Evolutionary conservation across 805 yeast species (phyloP).

Genomic region (Saccharomycopsis javanensis): DNA sequence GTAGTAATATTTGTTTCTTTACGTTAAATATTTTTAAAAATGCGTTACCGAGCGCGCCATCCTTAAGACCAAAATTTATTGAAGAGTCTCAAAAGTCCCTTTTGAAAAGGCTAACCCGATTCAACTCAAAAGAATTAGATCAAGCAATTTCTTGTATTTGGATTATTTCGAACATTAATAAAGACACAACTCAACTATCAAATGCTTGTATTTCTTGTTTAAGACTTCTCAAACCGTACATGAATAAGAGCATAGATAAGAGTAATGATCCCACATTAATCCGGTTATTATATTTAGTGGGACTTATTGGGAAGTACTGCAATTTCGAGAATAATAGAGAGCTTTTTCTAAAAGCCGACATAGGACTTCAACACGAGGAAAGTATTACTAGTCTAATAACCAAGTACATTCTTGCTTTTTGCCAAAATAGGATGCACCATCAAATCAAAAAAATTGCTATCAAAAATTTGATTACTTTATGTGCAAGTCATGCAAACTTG

Average conservation of each 20-base stretch:
- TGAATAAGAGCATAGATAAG: constrained; percentile 18
- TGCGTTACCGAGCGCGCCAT: constrained; percentile 34
- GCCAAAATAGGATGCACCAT: constrained; percentile 28
- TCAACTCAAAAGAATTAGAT: constrained; percentile 50
- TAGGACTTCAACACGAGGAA: constrained; percentile 42
- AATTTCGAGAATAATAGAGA: constrained; percentile 40
- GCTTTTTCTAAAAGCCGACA: constrained; percentile 29
- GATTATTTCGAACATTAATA: constrained; percentile 39
- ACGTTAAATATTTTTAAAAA: constrained; percentile 46
- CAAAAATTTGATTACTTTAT: constrained; percentile 47
- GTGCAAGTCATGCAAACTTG: constrained; percentile 55
- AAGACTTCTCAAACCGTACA: constrained; percentile 38
- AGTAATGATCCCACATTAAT: constrained; percentile 39
- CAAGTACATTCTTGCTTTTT: constrained; percentile 48
- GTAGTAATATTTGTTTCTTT: constrained; percentile 35
- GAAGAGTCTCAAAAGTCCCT: constrained; percentile 40
- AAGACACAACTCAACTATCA: constrained; percentile 40
- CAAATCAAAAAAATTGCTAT: constrained; percentile 42
- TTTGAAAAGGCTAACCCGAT: constrained; percentile 48
- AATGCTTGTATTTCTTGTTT: constrained; percentile 60
- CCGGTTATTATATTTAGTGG: constrained; percentile 52
- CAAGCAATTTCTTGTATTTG: constrained; percentile 68
- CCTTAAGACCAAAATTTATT: constrained; percentile 43
- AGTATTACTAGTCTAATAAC: constrained; percentile 48
- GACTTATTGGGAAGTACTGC: constrained; percentile 64